phyloP scores from a whole-genome alignment of 2,329 filamentous ascomycete species.

The Aspergillus tubingensis region DNA sequence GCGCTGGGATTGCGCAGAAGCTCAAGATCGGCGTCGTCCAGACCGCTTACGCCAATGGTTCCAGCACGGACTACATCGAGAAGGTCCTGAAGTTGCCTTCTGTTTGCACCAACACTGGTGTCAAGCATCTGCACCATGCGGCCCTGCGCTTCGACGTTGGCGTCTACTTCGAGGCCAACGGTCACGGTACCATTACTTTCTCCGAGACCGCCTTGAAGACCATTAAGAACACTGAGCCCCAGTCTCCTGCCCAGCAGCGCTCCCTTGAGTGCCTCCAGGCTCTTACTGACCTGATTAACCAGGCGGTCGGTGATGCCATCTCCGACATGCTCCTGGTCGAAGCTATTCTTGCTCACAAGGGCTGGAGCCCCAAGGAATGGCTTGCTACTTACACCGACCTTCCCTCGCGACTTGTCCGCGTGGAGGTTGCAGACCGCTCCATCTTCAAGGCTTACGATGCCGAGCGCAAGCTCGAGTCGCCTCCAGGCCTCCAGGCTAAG shows the following conservation, averaged over 20 bases:
- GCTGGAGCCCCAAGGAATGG: constrained; percentile 89
- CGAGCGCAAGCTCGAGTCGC: constrained; percentile 81
- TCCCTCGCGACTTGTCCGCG: constrained; percentile 90
- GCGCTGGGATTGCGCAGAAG: constrained; percentile 74
- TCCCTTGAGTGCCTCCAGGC: constrained; percentile 82
- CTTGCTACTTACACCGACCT: constrained; percentile 89
- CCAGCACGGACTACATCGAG: constrained; percentile 87
- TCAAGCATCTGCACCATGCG: constrained; percentile 98
- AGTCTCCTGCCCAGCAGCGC: constrained; percentile 88
- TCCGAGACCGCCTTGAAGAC: constrained; percentile 76
- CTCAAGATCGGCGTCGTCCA: constrained; percentile 93
- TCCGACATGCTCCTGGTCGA: constrained; percentile 96
- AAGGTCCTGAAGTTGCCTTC: constrained; percentile 86
- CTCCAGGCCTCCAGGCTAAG: constrained; percentile 75
- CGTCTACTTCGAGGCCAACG: constrained; percentile 98
- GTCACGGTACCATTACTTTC: constrained; percentile 95
- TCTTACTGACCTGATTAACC: constrained; percentile 90
- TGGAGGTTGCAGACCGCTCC: constrained; percentile 84
- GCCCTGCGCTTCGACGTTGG: constrained; percentile 92
- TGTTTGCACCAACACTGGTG: constrained; percentile 89
- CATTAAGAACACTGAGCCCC: constrained; percentile 77
- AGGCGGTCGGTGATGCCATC: constrained; percentile 93
- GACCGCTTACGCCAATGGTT: constrained; percentile 96
- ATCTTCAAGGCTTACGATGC: constrained; percentile 91
- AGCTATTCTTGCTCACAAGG: constrained; percentile 92